phyloP scores from a whole-genome alignment of 2,329 filamentous ascomycete genomes.

The Pseudogymnoascus pannorum region DNA sequence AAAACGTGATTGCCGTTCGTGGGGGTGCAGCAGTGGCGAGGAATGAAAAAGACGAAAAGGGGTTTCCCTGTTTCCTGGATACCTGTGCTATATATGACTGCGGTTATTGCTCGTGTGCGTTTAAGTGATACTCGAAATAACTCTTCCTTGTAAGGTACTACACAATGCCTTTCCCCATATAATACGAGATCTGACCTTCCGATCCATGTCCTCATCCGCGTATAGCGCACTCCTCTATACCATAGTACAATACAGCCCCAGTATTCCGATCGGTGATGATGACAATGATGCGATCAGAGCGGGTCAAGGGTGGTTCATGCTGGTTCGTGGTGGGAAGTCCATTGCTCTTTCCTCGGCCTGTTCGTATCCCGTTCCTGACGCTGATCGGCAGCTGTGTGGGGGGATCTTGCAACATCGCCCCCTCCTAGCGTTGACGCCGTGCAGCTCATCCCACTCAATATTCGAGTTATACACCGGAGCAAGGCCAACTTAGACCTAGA shows the following conservation, averaged over 20 bases:
- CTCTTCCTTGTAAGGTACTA: not conserved
- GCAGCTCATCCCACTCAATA: not conserved
- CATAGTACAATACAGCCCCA: not conserved
- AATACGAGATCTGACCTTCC: slow-evolving; percentile 3
- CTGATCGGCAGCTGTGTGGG: not conserved
- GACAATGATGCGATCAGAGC: slow-evolving; percentile 3
- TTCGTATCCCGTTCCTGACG: slow-evolving; percentile 1
- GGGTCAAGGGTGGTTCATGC: not conserved
- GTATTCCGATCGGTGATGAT: not conserved
- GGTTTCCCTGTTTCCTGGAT: not conserved
- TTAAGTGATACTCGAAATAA: not conserved
- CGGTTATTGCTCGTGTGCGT: not conserved
- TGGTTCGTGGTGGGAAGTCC: not conserved
- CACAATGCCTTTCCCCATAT: not conserved
- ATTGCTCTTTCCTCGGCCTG: not conserved
- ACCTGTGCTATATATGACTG: not conserved
- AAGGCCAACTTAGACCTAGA: not conserved
- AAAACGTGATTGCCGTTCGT: not conserved
- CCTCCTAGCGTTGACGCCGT: not conserved
- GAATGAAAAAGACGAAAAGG: not conserved
- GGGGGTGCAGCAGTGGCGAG: not conserved
- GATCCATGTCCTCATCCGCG: not conserved
- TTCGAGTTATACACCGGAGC: not conserved
- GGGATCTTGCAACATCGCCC: not conserved
- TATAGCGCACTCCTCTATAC: not conserved